Evolutionary conservation across 352 stramenopile species (phyloP), one percentile per base, ranked within the genome.

Genomic region (Globisporangium spinosum): DNA sequence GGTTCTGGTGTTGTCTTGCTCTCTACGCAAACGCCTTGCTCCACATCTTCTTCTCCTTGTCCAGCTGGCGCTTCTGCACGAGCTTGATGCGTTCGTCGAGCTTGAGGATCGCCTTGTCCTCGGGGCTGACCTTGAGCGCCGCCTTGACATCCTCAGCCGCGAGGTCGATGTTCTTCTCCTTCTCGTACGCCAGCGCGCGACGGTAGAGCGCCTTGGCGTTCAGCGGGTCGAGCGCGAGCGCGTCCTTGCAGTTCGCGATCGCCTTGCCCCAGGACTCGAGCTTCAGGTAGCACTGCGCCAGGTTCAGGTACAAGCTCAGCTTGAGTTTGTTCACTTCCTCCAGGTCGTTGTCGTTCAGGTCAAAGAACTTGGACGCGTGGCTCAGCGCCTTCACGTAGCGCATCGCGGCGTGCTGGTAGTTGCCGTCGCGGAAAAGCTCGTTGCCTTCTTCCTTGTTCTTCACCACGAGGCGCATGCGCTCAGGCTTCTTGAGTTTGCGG

Each of bases 361-460:
- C 94, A 65, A 98, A 97, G 69, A 98, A 98, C 77, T 98, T 98
- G 70, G 84, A 83, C 29, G 87, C 78, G 70, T 98, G 93, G 13
- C 74, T 87, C 64, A 98, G 72, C 57, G 94, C 89, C 77, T 97
- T 97, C 40, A 95, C 84, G 70, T 98, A 98, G 12, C 91, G 87
- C 62, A 88, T 82, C 27, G 87, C 91, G 9, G 94, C 94, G 53
- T 90, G 80, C 65, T 92, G 83, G 77, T 87, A 80, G 75, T 98
- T 98, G 62, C 93, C 90, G 61, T 90, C 93, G 64, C 90, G 88
- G 77, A 98, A 98, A 1, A 98, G 85, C 68, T 98, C 92, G 55
- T 91, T 98, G 67, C 93, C 94, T 69, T 98, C 94, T 43, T 98
- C 93, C 81, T 98, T 98, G 77, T 98, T 98, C 73, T 97, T 97